Evolutionary conservation across 495 filamentous ascomycete species (phyloP).

Genomic region (Neurospora sp.): DNA sequence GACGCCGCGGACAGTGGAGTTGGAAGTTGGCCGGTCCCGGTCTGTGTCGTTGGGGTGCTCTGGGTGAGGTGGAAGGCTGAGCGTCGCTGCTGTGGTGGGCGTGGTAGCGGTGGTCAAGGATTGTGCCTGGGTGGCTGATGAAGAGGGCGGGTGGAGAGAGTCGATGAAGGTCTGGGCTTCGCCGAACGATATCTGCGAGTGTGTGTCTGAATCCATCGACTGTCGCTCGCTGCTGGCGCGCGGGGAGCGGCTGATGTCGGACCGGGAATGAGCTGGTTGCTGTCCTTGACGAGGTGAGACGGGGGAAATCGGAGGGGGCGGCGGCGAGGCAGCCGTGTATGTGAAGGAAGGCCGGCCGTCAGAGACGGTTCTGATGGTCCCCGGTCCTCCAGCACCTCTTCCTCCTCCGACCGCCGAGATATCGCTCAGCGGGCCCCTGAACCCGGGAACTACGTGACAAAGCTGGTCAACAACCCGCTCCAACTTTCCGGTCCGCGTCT

Average conservation of each 20-base stretch:
- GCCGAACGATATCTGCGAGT: constrained; percentile 29
- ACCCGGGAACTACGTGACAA: constrained; percentile 30
- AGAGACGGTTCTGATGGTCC: neutral
- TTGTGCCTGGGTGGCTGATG: constrained; percentile 14
- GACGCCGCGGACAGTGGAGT: constrained; percentile 29
- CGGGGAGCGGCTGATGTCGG: constrained; percentile 15
- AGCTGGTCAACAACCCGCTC: constrained; percentile 36
- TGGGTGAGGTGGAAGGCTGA: neutral
- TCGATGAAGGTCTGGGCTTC: constrained; percentile 28
- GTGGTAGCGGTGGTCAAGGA: constrained; percentile 12
- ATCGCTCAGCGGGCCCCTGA: constrained; percentile 19
- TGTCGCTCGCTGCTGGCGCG: constrained; percentile 22
- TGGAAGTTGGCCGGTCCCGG: constrained; percentile 23
- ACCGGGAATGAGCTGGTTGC: constrained; percentile 11
- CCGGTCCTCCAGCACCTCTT: neutral
- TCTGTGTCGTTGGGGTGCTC: neutral
- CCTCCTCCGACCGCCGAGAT: constrained; percentile 6
- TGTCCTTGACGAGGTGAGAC: neutral
- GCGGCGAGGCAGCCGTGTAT: constrained; percentile 17
- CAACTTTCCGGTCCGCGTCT: constrained; percentile 35
- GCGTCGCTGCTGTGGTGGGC: neutral
- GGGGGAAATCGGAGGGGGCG: constrained; percentile 20
- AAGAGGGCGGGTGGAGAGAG: constrained; percentile 26
- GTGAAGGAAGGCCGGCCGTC: constrained; percentile 5
- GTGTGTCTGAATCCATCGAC: constrained; percentile 24